Evolutionary conservation across 306 rosid genomes (phyloP).

Genomic region (Prunus salicina): DNA sequence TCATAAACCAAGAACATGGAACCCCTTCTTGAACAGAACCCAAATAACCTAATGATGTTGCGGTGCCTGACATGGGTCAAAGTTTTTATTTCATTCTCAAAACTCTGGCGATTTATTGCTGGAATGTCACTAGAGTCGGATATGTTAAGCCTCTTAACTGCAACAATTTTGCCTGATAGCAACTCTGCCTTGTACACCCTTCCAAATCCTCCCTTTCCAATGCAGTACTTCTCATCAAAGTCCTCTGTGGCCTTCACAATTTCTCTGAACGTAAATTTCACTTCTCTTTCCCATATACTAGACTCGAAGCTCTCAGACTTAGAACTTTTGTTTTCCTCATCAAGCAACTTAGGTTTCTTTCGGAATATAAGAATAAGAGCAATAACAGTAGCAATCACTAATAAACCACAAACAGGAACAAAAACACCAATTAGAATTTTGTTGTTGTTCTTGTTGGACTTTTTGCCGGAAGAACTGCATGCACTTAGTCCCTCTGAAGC

Average conservation of each 20-base stretch:
- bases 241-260: constrained; percentile 53
- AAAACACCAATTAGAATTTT: constrained; percentile 43
- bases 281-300: constrained; percentile 48
- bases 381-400: constrained; percentile 22
- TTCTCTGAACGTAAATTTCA: constrained; percentile 48
- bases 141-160: constrained; percentile 52
- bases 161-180: constrained; percentile 41
- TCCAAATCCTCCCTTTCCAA: constrained; percentile 77
- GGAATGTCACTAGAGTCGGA: constrained; percentile 44
- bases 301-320: constrained; percentile 3
- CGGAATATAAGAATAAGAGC: constrained; percentile 13
- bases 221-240: constrained; percentile 54
- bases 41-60: constrained; percentile 61
- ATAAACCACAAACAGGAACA: constrained; percentile 36
- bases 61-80: constrained; percentile 64
- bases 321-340: constrained; percentile 31
- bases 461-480: constrained; percentile 21
- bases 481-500: constrained; percentile 28
- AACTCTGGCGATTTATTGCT: constrained; percentile 38
- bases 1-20: constrained; percentile 64
- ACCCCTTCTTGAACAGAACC: constrained; percentile 49
- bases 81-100: constrained; percentile 54
- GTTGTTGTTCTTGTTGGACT: constrained; percentile 24
- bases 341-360: constrained; percentile 8
- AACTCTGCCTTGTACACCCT: constrained; percentile 56